Evolutionary conservation across 2,329 filamentous ascomycete species (phyloP).

Genomic region (Emergomyces pasteurianus): DNA sequence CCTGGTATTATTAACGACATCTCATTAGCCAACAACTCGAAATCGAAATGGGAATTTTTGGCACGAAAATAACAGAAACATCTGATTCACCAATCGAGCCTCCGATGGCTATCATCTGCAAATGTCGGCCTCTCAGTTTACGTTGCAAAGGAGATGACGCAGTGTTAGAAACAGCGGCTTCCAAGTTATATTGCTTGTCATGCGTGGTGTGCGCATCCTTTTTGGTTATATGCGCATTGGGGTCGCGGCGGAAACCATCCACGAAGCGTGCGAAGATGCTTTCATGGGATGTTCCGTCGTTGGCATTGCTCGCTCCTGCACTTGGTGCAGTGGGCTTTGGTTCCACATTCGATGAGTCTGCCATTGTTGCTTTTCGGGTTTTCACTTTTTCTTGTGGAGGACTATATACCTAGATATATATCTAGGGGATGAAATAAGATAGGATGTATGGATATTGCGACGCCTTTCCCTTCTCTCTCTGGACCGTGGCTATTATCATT

Average conservation of each 20-base stretch:
- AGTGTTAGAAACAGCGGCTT: conserved; percentile 17
- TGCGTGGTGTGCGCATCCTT: conserved; percentile 6
- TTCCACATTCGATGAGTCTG: neutral
- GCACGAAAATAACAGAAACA: neutral
- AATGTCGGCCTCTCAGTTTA: conserved; percentile 40
- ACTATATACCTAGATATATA: neutral
- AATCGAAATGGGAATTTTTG: neutral
- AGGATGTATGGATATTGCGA: neutral
- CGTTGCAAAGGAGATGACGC: conserved; percentile 18
- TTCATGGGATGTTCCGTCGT: neutral
- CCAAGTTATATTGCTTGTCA: conserved; percentile 16
- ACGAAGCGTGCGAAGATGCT: neutral
- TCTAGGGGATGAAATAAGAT: neutral
- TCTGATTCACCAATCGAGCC: conserved; percentile 39
- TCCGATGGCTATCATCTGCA: conserved; percentile 48
- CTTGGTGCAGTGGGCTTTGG: neutral
- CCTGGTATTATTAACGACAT: conserved; percentile 16
- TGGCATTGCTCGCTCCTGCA: neutral
- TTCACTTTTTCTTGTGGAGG: neutral
- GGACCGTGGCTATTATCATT: neutral
- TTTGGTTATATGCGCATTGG: conserved; percentile 13
- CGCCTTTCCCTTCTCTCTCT: neutral
- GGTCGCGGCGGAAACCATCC: conserved; percentile 21
- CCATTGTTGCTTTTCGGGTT: neutral
- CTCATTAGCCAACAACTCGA: neutral